A percentile compares a stretch with the other conserved stretches of the same genome.
phyloP scores from a whole-genome alignment of 1,139 yeast genomes.

The Candida dubliniensis region DNA sequence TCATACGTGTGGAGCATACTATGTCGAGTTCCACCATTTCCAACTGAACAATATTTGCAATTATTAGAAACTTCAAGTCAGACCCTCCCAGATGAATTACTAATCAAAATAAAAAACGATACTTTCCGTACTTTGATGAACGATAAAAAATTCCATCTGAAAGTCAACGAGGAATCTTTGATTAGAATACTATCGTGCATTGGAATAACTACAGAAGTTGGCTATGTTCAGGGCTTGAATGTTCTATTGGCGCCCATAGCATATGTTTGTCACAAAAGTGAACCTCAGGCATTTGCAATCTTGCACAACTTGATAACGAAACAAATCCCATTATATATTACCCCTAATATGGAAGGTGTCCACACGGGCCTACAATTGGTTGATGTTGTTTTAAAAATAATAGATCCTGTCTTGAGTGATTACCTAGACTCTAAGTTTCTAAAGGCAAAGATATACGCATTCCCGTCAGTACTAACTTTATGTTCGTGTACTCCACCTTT shows the following conservation, averaged over 20 bases:
- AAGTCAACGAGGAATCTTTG: slow-evolving; percentile 68
- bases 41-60: slow-evolving; percentile 52
- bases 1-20: slow-evolving; percentile 82
- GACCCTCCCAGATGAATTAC: slow-evolving; percentile 40
- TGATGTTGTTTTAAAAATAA: slow-evolving; percentile 66
- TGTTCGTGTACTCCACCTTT: slow-evolving; percentile 92
- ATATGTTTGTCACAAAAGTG: slow-evolving; percentile 68
- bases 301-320: slow-evolving; percentile 57
- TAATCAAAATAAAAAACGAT: slow-evolving; percentile 78
- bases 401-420: slow-evolving; percentile 71
- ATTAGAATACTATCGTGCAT: slow-evolving; percentile 71
- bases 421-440: slow-evolving; percentile 62
- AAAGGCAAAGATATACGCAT: slow-evolving; percentile 84
- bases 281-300: slow-evolving; percentile 81
- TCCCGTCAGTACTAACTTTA: slow-evolving; percentile 82
- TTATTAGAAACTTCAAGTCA: slow-evolving; percentile 60
- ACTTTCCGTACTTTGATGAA: slow-evolving; percentile 84
- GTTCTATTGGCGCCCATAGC: slow-evolving; percentile 84
- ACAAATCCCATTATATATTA: slow-evolving; percentile 76
- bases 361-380: slow-evolving; percentile 73
- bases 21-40: slow-evolving; percentile 60
- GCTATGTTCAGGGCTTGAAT: slow-evolving; percentile 90
- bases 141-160: slow-evolving; percentile 62
- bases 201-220: slow-evolving; percentile 55
- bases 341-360: slow-evolving; percentile 79